Conservation (phyloP, 306 rosid genomes). For the Ormosia semicastrata region DNA sequence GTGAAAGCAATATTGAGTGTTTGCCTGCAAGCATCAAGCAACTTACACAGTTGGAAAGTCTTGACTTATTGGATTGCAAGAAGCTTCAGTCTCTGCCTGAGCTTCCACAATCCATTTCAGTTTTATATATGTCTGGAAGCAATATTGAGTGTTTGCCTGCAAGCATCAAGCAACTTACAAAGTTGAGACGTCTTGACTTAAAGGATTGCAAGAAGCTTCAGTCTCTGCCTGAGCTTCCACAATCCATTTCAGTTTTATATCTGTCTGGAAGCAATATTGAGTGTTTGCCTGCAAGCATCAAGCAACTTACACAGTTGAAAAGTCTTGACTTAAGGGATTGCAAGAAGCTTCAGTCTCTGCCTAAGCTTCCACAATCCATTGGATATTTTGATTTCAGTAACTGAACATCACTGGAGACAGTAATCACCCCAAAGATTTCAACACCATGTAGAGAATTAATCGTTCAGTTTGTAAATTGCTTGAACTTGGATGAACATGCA, state of each 20-base stretch:
- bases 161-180: background rate
- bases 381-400: too few species aligned
- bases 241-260: background rate
- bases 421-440: too few species aligned
- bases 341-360: background rate
- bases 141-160: background rate
- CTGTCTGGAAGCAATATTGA: background rate
- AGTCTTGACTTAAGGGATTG: background rate
- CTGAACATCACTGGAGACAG: too few species aligned
- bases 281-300: conserved; percentile 5
- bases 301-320: background rate
- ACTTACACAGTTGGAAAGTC: background rate
- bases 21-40: conserved; percentile 9
- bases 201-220: background rate
- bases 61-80: background rate
- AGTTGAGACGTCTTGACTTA: background rate
- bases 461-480: too few species aligned
- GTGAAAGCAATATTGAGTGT: background rate
- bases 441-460: too few species aligned
- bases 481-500: too few species aligned
- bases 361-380: background rate
- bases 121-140: too few species aligned
- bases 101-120: background rate
- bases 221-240: background rate
- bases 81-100: background rate